Conservation (phyloP, 2,329 filamentous ascomycete genomes). For the Bisporella sp. region DNA sequence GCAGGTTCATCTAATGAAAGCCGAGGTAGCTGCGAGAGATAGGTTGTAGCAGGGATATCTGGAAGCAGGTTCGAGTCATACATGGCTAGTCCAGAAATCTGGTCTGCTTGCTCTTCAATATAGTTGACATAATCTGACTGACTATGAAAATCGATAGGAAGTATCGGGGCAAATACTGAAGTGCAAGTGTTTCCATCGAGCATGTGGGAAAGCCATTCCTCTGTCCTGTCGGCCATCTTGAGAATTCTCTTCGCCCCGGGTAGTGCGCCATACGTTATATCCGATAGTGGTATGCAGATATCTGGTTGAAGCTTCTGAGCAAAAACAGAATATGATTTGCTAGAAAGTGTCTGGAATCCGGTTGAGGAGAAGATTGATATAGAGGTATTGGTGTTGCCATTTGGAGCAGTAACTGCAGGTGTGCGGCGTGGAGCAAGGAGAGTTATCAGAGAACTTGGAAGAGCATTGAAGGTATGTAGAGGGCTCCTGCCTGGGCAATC, state of each 20-base stretch:
- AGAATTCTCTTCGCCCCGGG: conserved; percentile 66
- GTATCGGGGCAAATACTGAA: conserved; percentile 56
- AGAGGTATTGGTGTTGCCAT: conserved; percentile 62
- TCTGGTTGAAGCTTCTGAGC: conserved; percentile 66
- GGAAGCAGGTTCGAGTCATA: conserved; percentile 67
- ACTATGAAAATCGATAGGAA: conserved; percentile 66
- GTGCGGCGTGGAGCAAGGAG: conserved; percentile 73
- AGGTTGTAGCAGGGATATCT: conserved; percentile 50
- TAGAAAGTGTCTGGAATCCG: conserved; percentile 68
- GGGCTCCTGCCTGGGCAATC: conserved; percentile 34
- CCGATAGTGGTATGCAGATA: conserved; percentile 70
- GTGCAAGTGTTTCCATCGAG: conserved; percentile 35
- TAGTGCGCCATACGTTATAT: conserved; percentile 52
- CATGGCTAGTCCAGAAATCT: conserved; percentile 65
- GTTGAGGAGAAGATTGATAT: conserved; percentile 80
- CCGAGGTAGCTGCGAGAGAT: conserved; percentile 58
- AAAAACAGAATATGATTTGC: conserved; percentile 61
- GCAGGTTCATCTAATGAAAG: conserved; percentile 64
- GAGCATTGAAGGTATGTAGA: conserved; percentile 70
- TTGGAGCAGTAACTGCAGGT: conserved; percentile 65
- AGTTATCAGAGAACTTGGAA: conserved; percentile 58
- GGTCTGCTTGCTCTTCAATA: conserved; percentile 54
- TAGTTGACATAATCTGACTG: conserved; percentile 77
- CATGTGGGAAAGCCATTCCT: conserved; percentile 71
- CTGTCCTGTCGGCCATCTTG: conserved; percentile 82